A percentile compares a stretch with the other conserved stretches of the same genome.
Evolutionary conservation across 163 green algal genomes (phyloP).

Genomic region (Scenedesmus sp.): DNA sequence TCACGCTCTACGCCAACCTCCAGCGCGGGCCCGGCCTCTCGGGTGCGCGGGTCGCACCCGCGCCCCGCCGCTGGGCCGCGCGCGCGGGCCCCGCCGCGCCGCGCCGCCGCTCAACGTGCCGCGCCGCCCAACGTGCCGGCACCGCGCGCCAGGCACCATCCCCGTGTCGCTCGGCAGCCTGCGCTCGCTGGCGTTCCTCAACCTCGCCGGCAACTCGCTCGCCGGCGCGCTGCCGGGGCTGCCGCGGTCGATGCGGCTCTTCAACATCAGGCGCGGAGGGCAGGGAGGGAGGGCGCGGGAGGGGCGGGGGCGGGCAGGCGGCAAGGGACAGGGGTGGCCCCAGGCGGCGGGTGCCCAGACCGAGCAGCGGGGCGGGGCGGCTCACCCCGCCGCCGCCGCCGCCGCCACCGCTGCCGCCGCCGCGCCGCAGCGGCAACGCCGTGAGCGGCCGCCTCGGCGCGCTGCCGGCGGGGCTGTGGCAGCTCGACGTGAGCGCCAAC

Average conservation of each 20-base stretch:
- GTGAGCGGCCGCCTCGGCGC: conserved; percentile 1
- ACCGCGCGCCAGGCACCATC: neutral
- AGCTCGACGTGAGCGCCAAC: conserved; percentile 11
- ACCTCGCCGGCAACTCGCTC: conserved; percentile 17
- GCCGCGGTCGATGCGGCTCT: neutral
- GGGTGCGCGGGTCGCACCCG: neutral
- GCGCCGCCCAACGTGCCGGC: too few species aligned
- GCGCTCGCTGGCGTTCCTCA: neutral
- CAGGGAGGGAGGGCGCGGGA: too few species aligned
- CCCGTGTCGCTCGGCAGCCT: neutral
- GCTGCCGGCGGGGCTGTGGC: conserved; percentile 9
- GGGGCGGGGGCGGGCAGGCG: neutral
- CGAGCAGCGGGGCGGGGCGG: too few species aligned
- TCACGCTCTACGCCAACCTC: conserved; percentile 12
- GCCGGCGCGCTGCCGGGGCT: conserved; percentile 1
- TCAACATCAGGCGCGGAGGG: conserved; percentile 30
- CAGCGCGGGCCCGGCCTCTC: neutral
- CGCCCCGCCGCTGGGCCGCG: too few species aligned
- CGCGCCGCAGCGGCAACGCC: conserved; percentile 16
- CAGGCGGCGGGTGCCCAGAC: neutral
- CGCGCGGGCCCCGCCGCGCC: too few species aligned
- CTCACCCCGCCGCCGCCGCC: neutral
- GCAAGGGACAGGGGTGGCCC: neutral
- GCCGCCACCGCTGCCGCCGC: neutral
- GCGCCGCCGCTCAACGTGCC: too few species aligned